A percentile compares a stretch with the other conserved stretches of the same genome.
Conservation (phyloP, 768 basidiomycete species). For the Symmetrospora coprosmae region DNA sequence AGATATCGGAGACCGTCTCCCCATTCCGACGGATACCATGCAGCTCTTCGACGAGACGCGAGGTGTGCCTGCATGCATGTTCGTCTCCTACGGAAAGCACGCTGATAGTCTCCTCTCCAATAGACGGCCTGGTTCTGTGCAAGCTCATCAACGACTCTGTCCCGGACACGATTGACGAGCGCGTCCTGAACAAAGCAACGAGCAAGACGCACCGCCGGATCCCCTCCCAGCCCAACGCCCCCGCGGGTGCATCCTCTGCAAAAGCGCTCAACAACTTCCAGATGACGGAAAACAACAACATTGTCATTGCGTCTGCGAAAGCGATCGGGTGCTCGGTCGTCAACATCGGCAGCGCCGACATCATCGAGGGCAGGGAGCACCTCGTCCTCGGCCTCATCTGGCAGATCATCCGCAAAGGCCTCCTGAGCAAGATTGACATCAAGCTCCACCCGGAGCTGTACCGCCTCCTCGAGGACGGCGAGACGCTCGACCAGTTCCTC, state of each 20-base stretch:
- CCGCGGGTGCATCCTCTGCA: slow-evolving; percentile 9
- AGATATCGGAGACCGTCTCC: slow-evolving; percentile 66
- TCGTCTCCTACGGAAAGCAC: neutral
- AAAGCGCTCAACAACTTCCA: slow-evolving; percentile 78
- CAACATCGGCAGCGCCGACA: slow-evolving; percentile 87
- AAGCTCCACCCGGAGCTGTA: slow-evolving; percentile 96
- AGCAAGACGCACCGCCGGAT: slow-evolving; percentile 42
- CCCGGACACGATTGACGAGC: slow-evolving; percentile 95
- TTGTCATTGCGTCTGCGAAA: slow-evolving; percentile 94
- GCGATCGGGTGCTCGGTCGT: slow-evolving; percentile 97
- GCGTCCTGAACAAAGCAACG: slow-evolving; percentile 84
- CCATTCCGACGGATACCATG: slow-evolving; percentile 92
- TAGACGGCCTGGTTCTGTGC: slow-evolving; percentile 88
- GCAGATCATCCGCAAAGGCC: slow-evolving; percentile 90
- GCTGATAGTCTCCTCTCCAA: neutral
- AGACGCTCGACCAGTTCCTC: slow-evolving; percentile 90
- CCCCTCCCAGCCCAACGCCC: slow-evolving; percentile 26
- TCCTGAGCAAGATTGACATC: slow-evolving; percentile 90
- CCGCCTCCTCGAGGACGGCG: slow-evolving; percentile 85
- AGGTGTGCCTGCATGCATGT: slow-evolving; percentile 34
- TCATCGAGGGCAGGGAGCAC: slow-evolving; percentile 86
- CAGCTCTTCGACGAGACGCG: slow-evolving; percentile 94
- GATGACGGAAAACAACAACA: slow-evolving; percentile 99
- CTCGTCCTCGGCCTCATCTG: slow-evolving; percentile 94
- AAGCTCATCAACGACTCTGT: slow-evolving; percentile 99